Evolutionary conservation across 2,329 filamentous ascomycete genomes (phyloP), one percentile per base, ranked within the genome.

Genomic region (Stemphylium lycopersici): DNA sequence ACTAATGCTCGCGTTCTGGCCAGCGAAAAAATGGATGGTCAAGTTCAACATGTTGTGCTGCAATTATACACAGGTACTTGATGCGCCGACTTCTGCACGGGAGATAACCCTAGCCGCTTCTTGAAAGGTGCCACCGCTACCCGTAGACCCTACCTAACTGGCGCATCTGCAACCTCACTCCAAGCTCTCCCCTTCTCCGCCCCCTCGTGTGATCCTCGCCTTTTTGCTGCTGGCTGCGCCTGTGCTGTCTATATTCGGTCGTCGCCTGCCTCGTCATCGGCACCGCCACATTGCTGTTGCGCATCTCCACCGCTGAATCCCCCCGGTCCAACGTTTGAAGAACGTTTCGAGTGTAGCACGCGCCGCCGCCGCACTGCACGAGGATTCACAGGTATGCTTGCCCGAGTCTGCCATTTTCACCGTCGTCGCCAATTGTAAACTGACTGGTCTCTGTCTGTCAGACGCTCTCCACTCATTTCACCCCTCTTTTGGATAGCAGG

Each of bases 261-360:
- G 43, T 53, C 43, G 42, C 48, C 52, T 55, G 52, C 55, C 55
- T 56, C 45, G 54, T 56, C 62, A 38, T 47, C 46, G 37, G 29
- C 53, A 33, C 51, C 36, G 39, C 54, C 54, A 20, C 20, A 20
- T 20, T 20, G 20, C 20, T 20, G 20, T 20, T 20, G 56, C 58
- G 59, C 54, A 53, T 55, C 45, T 59, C 61, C 48, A 44, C 66
- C 58, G 65, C 68, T 62, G 68, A 69, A 66, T 69, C 69, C 65
- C 66, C 59, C 62, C 24, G 56, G 62, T 69, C 66, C 61, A 67
- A 74, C 71, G 68, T 71, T 70, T 67, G 69, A 70, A 20, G 20
- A 20, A 20, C 20, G 74, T 76, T 75, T 76, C 72, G 71, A 63
- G 62, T 68, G 67, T 66, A 68, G 67, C 73, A 75, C 72, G 67